A percentile compares a stretch with the other conserved stretches of the same genome.
Evolutionary conservation across 306 rosid species (phyloP).

Genomic region (Myrica gale): DNA sequence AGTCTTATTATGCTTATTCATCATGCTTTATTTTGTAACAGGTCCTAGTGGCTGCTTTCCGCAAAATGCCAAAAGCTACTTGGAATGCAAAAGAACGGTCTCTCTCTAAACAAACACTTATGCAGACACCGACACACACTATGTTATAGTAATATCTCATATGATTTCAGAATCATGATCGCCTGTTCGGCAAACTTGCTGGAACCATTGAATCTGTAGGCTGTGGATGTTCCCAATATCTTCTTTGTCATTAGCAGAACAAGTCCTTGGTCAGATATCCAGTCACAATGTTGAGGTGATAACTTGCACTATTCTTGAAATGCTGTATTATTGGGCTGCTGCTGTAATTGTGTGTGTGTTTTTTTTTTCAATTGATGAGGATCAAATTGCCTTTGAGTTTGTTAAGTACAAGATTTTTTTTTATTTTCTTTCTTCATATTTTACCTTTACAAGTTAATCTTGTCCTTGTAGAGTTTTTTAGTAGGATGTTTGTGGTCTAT

Average conservation of each 20-base stretch:
- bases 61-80: conserved; percentile 62
- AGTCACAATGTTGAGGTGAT: conserved; percentile 66
- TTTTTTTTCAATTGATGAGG: not conserved
- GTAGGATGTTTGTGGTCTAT: not conserved
- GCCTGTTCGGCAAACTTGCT: conserved; percentile 7
- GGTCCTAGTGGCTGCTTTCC: conserved; percentile 61
- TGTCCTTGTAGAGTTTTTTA: not conserved
- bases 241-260: conserved; percentile 66
- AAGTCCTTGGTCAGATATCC: conserved; percentile 49
- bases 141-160: conserved; percentile 6
- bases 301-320: conserved; percentile 23
- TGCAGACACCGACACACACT: not conserved
- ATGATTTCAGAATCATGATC: not conserved
- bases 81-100: conserved; percentile 88
- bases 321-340: conserved; percentile 8
- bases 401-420: too few species aligned
- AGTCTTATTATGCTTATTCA: conserved; percentile 19
- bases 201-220: conserved; percentile 47
- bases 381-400: not conserved
- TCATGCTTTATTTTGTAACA: conserved; percentile 31
- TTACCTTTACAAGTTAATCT: not conserved
- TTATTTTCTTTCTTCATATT: not conserved
- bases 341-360: not conserved
- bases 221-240: conserved; percentile 80
- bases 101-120: not conserved